Evolutionary conservation across 2,329 filamentous ascomycete species (phyloP).

Genomic region (Monosporascus sp.): DNA sequence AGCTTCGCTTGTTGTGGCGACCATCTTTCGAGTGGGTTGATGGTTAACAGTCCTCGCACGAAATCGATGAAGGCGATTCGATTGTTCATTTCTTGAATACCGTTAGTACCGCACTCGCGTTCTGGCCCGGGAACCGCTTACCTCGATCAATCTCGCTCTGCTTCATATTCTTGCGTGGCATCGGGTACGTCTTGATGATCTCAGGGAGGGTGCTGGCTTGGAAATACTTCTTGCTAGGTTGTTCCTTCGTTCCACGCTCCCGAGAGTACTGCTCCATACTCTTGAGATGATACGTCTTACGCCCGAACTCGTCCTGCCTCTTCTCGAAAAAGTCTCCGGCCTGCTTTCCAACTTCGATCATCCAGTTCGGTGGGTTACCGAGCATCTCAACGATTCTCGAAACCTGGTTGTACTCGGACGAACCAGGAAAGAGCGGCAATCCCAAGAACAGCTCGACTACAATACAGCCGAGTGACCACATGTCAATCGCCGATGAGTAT

Average conservation of each 20-base stretch:
- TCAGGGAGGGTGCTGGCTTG: constrained; percentile 89
- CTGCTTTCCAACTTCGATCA: constrained; percentile 98
- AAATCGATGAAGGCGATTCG: constrained; percentile 97
- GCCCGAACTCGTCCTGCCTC: constrained; percentile 81
- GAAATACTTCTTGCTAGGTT: constrained; percentile 99
- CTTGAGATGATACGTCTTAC: constrained; percentile 87
- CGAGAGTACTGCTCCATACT: constrained; percentile 97
- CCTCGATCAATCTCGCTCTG: constrained; percentile 92
- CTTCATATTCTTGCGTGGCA: constrained; percentile 99
- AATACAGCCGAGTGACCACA: constrained; percentile 99
- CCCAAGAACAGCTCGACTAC: constrained; percentile 96
- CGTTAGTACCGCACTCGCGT: background rate
- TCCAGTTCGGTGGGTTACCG: constrained; percentile 93
- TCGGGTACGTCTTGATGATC: constrained; percentile 95
- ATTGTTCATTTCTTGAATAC: constrained; percentile 86
- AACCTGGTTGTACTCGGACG: constrained; percentile 98
- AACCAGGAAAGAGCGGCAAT: constrained; percentile 89
- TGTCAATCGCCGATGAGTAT: constrained; percentile 97
- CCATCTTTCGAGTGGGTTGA: constrained; percentile 95
- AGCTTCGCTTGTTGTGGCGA: constrained; percentile 95
- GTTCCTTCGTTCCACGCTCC: constrained; percentile 94
- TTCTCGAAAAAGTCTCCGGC: constrained; percentile 97
- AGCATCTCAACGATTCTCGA: constrained; percentile 98
- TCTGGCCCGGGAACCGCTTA: constrained; percentile 38
- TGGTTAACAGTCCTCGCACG: constrained; percentile 84